Percentiles rank a stretch among this genome's conserved stretches.
Conservation (phyloP, 1,284 basidiomycete genomes). For the Ustilago vetiveriae region DNA sequence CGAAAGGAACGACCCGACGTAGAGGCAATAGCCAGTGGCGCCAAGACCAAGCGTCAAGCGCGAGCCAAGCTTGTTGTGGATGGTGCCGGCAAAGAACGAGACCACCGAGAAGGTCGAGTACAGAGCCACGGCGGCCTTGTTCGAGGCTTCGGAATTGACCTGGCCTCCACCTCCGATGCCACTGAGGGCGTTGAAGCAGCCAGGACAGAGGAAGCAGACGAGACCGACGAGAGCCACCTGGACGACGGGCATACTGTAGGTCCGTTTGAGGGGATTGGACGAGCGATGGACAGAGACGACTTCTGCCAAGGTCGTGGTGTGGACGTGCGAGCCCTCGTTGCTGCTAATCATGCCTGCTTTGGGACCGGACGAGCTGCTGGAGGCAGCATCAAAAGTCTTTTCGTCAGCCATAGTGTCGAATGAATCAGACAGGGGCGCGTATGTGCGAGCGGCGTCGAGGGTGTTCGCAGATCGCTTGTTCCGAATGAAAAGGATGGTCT, state of each 20-base stretch:
- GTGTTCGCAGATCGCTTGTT: no score
- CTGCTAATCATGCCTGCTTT: constrained; percentile 4
- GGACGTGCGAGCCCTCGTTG: constrained; percentile 11
- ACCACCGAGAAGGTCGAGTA: constrained; percentile 62
- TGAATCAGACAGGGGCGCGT: neutral
- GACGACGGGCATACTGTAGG: constrained; percentile 26
- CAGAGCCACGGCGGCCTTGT: constrained; percentile 51
- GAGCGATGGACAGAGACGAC: constrained; percentile 15
- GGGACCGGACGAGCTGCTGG: constrained; percentile 27
- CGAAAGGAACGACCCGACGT: constrained; percentile 76
- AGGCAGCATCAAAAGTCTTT: constrained; percentile 30
- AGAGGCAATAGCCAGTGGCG: constrained; percentile 71
- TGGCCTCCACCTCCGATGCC: constrained; percentile 71
- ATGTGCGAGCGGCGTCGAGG: no score
- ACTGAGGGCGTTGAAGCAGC: constrained; percentile 72
- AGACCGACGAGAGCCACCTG: constrained; percentile 47
- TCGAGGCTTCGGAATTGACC: constrained; percentile 31
- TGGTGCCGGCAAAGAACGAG: constrained; percentile 75
- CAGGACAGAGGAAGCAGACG: constrained; percentile 69
- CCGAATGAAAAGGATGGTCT: no score
- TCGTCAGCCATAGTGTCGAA: constrained; percentile 29
- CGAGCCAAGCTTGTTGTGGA: constrained; percentile 74
- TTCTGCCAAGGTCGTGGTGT: constrained; percentile 18
- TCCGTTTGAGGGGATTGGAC: constrained; percentile 23
- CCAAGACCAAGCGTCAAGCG: constrained; percentile 78